Conservation (phyloP, 306 rosid genomes). For the Vigna hirtella region DNA sequence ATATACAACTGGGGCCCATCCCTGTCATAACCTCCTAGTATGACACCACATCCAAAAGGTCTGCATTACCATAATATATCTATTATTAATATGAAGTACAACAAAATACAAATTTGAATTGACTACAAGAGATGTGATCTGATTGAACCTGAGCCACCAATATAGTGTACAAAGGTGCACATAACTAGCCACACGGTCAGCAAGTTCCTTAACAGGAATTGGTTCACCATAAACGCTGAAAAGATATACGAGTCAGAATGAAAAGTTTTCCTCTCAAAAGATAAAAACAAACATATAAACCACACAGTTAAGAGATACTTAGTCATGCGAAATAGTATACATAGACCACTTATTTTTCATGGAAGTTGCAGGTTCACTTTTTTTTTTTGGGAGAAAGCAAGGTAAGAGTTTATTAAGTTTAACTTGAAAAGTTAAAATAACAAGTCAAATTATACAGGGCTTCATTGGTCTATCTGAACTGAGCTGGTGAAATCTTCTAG, state of each 20-base stretch:
- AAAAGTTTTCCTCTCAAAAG: slow-evolving; percentile 31
- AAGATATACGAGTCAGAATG: slow-evolving; percentile 32
- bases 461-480: slow-evolving; percentile 23
- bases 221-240: slow-evolving; percentile 86
- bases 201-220: slow-evolving; percentile 95
- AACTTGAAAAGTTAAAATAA: neutral
- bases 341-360: slow-evolving; percentile 2
- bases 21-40: slow-evolving; percentile 96
- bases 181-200: slow-evolving; percentile 95
- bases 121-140: slow-evolving; percentile 9
- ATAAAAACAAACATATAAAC: slow-evolving; percentile 36
- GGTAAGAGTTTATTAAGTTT: neutral
- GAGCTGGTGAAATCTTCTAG: slow-evolving; percentile 3
- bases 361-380: neutral
- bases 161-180: slow-evolving; percentile 97
- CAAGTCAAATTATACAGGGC: slow-evolving; percentile 3
- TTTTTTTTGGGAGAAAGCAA: neutral
- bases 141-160: slow-evolving; percentile 95
- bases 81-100: slow-evolving; percentile 31
- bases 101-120: slow-evolving; percentile 38
- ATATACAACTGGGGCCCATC: slow-evolving; percentile 97
- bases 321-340: slow-evolving; percentile 2
- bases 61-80: slow-evolving; percentile 56
- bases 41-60: slow-evolving; percentile 99
- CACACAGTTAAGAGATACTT: neutral